Conservation (phyloP, 352 stramenopile genomes). For the Globisporangium sylvaticum region DNA sequence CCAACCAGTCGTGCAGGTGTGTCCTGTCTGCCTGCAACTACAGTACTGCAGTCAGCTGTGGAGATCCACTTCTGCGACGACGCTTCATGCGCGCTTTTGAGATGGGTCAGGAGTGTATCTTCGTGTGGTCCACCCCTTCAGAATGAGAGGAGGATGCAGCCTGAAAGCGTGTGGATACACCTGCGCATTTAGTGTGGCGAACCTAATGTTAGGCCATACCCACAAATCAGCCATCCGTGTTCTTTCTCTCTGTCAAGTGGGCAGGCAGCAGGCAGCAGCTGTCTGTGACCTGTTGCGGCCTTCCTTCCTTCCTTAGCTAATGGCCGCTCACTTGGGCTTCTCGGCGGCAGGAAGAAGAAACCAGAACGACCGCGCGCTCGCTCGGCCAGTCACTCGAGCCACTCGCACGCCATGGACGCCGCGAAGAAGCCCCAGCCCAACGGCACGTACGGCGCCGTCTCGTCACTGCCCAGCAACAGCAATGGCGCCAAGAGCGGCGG, state of each 20-base stretch:
- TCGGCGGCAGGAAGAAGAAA: slow-evolving; percentile 4
- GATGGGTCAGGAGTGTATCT: slow-evolving; percentile 5
- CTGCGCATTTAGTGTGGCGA: background rate
- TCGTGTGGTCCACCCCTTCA: slow-evolving; percentile 1
- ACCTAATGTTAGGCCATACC: background rate
- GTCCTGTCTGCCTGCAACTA: background rate
- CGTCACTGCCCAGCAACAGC: background rate
- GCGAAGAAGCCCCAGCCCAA: background rate
- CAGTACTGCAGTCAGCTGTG: background rate
- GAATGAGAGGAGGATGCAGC: background rate
- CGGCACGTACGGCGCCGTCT: slow-evolving; percentile 9
- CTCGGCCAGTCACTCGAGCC: background rate
- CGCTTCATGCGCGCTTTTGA: background rate
- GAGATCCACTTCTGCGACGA: background rate
- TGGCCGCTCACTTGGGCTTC: slow-evolving; percentile 4
- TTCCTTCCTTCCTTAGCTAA: background rate
- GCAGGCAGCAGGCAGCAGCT: background rate
- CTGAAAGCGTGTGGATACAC: background rate
- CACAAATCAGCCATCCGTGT: background rate
- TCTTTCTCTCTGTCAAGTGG: background rate
- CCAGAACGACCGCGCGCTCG: no score
- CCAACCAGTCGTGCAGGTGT: background rate
- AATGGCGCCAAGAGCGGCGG: background rate
- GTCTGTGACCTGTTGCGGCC: no score
- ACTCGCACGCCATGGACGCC: slow-evolving; percentile 9